These are phyloP conservation scores for Monascus ruber DNA, from an alignment of 2,329 filamentous ascomycete genomes.

Conservation along the genomic window DNA sequence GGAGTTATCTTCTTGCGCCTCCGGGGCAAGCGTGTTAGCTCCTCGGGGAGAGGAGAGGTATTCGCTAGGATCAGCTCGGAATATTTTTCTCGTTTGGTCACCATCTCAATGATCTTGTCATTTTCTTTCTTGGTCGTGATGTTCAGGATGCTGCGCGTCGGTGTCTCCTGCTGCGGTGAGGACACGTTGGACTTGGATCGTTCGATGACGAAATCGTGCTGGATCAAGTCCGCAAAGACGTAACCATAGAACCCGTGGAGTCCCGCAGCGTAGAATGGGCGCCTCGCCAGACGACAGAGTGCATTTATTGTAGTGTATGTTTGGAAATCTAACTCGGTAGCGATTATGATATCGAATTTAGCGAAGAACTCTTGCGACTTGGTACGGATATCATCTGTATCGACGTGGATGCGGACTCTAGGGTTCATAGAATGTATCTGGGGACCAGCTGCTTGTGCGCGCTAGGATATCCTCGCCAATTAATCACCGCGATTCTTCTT, in stretches of 20 bases:
- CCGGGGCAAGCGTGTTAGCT: constrained; percentile 56
- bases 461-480: constrained; percentile 31
- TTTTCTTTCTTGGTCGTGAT: constrained; percentile 60
- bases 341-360: constrained; percentile 74
- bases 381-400: constrained; percentile 53
- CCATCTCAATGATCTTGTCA: constrained; percentile 66
- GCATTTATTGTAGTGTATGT: constrained; percentile 73
- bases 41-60: constrained; percentile 61
- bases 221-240: constrained; percentile 85
- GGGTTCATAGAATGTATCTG: constrained; percentile 81
- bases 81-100: constrained; percentile 86
- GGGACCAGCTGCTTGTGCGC: constrained; percentile 67
- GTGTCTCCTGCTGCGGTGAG: constrained; percentile 55
- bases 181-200: constrained; percentile 67
- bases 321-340: constrained; percentile 70
- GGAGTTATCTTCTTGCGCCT: constrained; percentile 66
- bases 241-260: constrained; percentile 88
- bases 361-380: constrained; percentile 66
- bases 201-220: constrained; percentile 82
- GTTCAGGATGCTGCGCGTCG: constrained; percentile 63
- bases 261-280: constrained; percentile 79
- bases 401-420: constrained; percentile 63
- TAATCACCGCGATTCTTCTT: too few relatives aligned
- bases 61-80: constrained; percentile 81
- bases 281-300: constrained; percentile 63